These are phyloP conservation scores for Tripterygium wilfordii DNA, from an alignment of 177 flowering plant genomes.

Conservation along the genomic window DNA sequence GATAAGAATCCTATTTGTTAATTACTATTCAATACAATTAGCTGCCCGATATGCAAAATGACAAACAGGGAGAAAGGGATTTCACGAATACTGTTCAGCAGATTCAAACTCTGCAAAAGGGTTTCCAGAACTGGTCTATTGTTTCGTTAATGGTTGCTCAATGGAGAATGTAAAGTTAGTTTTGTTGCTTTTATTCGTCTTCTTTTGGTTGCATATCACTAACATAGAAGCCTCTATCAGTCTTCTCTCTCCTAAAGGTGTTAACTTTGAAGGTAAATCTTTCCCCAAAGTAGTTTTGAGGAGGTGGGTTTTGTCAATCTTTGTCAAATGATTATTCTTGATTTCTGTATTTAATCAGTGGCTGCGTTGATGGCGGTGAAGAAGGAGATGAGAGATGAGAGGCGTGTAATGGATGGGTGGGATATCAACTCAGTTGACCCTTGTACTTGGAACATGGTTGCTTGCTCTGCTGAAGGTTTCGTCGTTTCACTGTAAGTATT, in stretches of 20 bases:
- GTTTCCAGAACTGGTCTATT: no score
- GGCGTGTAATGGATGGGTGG: slow-evolving; percentile 76
- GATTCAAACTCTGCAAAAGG: no score
- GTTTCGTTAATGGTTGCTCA: no score
- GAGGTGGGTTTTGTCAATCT: background rate
- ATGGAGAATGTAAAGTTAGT: slow-evolving; percentile 20
- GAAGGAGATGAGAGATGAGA: slow-evolving; percentile 55
- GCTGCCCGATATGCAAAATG: no score
- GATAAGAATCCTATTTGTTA: no score
- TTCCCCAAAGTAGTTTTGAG: background rate
- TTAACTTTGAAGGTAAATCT: slow-evolving; percentile 81
- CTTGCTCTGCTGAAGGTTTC: slow-evolving; percentile 76
- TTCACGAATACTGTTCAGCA: no score
- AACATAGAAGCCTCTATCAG: slow-evolving; percentile 37
- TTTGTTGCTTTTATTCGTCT: slow-evolving; percentile 12
- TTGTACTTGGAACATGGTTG: slow-evolving; percentile 95
- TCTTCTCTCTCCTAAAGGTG: slow-evolving; percentile 89
- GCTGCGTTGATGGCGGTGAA: slow-evolving; percentile 92
- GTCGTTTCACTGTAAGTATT: slow-evolving; percentile 77
- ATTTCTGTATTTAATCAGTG: slow-evolving; percentile 32
- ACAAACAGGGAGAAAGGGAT: no score
- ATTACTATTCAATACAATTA: no score
- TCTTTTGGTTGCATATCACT: slow-evolving; percentile 18
- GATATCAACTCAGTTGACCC: slow-evolving; percentile 99
- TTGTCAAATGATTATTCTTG: background rate